Percentiles rank a stretch among this genome's conserved stretches.
These are phyloP conservation scores for Centrapalus pauciflorus DNA, from an alignment of 129 eudicot genomes.

Conservation along the genomic window DNA sequence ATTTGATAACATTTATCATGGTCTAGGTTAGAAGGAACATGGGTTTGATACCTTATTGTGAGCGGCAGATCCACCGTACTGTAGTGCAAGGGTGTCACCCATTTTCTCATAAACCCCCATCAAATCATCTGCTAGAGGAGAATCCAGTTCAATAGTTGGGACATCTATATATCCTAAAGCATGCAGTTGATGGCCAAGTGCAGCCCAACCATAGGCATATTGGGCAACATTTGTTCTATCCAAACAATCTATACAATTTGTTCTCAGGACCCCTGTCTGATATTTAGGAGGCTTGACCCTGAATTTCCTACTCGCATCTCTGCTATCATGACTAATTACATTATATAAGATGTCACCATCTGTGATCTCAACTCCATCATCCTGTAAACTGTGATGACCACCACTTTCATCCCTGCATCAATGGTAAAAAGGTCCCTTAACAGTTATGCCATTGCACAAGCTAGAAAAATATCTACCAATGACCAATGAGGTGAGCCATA, in stretches of 20 bases:
- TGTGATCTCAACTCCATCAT: constrained; percentile 10
- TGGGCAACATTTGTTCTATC: constrained; percentile 98
- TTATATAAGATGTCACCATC: constrained; percentile 15
- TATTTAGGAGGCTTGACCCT: constrained; percentile 37
- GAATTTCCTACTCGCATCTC: constrained; percentile 19
- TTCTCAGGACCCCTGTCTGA: constrained; percentile 87
- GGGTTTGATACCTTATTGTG: constrained; percentile 76
- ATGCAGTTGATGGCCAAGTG: constrained; percentile 86
- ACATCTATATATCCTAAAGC: constrained; percentile 61
- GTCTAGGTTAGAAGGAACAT: not conserved
- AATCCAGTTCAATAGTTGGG: constrained; percentile 55
- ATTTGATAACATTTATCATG: not conserved
- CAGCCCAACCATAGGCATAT: constrained; percentile 91
- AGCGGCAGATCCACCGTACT: constrained; percentile 98
- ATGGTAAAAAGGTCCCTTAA: constrained; percentile 6
- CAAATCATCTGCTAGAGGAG: constrained; percentile 63
- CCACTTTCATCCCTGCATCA: constrained; percentile 42
- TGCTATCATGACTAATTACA: constrained; percentile 9
- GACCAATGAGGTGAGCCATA: not conserved
- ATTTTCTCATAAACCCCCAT: constrained; percentile 85
- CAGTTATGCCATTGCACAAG: not conserved
- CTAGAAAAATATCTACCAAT: not conserved
- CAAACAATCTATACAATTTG: constrained; percentile 97
- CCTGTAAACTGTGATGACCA: constrained; percentile 30
- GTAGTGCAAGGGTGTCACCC: constrained; percentile 97